Conservation (phyloP, 192 early-diverging fungal genomes). For the Spinellus fusiger region DNA sequence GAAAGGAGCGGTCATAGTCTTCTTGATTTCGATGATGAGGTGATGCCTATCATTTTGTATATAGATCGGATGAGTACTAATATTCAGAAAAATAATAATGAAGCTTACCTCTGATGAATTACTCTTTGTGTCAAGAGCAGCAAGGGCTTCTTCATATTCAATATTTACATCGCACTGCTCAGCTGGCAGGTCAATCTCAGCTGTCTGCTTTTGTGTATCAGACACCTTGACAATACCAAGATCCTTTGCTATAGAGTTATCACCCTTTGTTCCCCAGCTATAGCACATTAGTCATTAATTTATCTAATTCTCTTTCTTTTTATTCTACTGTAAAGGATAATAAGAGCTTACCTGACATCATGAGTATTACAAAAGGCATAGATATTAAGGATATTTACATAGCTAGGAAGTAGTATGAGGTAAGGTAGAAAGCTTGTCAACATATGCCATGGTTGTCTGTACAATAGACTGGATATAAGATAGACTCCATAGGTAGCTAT, state of each 20-base stretch:
- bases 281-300: neutral
- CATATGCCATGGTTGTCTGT: conserved; percentile 90
- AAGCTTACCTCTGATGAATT: conserved; percentile 1
- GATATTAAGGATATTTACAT: conserved; percentile 83
- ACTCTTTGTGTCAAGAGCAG: conserved; percentile 4
- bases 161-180: conserved; percentile 72
- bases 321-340: neutral
- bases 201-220: conserved; percentile 55
- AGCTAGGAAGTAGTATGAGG: conserved; percentile 68
- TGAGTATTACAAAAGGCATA: conserved; percentile 96
- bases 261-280: conserved; percentile 92
- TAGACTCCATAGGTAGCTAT: conserved; percentile 82
- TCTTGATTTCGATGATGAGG: conserved; percentile 38
- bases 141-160: conserved; percentile 71
- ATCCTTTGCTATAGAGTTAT: conserved; percentile 59
- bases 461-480: conserved; percentile 65
- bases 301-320: neutral
- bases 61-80: neutral
- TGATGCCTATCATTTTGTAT: neutral
- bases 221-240: conserved; percentile 69
- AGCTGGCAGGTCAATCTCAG: conserved; percentile 65
- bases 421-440: conserved; percentile 82
- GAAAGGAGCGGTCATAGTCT: conserved; percentile 83
- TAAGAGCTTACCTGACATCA: conserved; percentile 58
- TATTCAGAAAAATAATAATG: neutral